A percentile compares a stretch with the other conserved stretches of the same genome.
These are phyloP conservation scores for Alnus rubra DNA, from an alignment of 306 rosid species.

Conservation along the genomic window DNA sequence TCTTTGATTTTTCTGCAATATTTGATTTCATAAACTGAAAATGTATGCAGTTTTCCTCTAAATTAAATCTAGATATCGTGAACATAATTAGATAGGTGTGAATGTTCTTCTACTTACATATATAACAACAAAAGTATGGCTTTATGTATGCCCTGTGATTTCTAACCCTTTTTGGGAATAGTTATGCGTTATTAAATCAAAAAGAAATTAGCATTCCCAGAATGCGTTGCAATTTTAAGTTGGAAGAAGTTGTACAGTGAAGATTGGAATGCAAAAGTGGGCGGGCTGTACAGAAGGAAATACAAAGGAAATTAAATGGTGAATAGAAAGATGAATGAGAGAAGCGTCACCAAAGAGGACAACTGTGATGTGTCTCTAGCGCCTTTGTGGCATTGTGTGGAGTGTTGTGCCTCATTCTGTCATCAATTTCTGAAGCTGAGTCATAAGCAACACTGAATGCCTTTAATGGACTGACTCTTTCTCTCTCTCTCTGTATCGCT, in stretches of 20 bases:
- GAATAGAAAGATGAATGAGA: slow-evolving; percentile 10
- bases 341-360: slow-evolving; percentile 4
- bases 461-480: slow-evolving; percentile 29
- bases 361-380: neutral
- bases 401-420: slow-evolving; percentile 34
- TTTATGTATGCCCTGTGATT: neutral
- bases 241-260: too few relatives aligned
- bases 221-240: neutral
- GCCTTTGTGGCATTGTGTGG: slow-evolving; percentile 5
- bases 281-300: neutral
- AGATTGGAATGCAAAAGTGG: too few relatives aligned
- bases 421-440: slow-evolving; percentile 40
- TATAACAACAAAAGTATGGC: neutral
- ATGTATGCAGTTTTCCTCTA: neutral
- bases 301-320: neutral
- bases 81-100: neutral
- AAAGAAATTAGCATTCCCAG: neutral
- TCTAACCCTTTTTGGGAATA: neutral
- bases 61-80: neutral
- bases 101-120: neutral
- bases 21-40: neutral
- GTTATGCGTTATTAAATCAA: neutral
- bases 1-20: neutral
- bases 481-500: slow-evolving; percentile 42
- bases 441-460: slow-evolving; percentile 43